Evolutionary conservation across 768 basidiomycete genomes (phyloP), one percentile per base, ranked within the genome.

Genomic region (Tylopilus plumbeoviolaceoides): DNA sequence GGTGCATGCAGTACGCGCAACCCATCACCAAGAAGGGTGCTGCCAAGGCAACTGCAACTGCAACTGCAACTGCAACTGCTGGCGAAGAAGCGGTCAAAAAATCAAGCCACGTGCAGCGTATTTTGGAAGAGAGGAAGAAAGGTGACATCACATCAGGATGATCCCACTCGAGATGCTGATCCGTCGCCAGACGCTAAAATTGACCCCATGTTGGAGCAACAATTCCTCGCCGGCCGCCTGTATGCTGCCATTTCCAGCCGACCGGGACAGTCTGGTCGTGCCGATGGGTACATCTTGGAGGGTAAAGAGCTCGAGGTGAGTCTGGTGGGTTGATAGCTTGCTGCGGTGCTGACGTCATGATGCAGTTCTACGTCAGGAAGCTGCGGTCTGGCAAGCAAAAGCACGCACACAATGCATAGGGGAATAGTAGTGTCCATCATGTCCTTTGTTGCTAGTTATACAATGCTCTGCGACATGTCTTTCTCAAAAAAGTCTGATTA

Each of bases 261-360:
- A 72, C 97, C 97, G 51, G 97, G 97, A 38, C 97, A 99, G 73
- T 89, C 85, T 51, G 97, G 97, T 27, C 93, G 97, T 60, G 85
- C 89, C 52, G 97, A 99, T 72, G 97, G 97, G 48, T 98, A 98
- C 75, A 78, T 99, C 58, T 84, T 99, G 49, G 97, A 99, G 79
- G 97, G 97, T 68, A 94, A 91, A 77, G 97, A 99, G 73, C 85
- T 98, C 51, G 95, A 98, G 82, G 93, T 95, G 59, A 47, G 80
- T 55, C 23, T 17, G 43, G 2, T 8, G 14, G 2, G 31, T 11
- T 31, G 23, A 12, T 21, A 30, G 20, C 5, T 28, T 39, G 28
- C 36, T 53, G 49, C 53, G 46, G 44, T 48, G 45, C 61, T 69
- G 56, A 66, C 59, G 66, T 62, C 59, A 44, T 41, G 43, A 57